Evolutionary conservation across 208 protist genomes (phyloP).

Genomic region (Phytomonas sp.): DNA sequence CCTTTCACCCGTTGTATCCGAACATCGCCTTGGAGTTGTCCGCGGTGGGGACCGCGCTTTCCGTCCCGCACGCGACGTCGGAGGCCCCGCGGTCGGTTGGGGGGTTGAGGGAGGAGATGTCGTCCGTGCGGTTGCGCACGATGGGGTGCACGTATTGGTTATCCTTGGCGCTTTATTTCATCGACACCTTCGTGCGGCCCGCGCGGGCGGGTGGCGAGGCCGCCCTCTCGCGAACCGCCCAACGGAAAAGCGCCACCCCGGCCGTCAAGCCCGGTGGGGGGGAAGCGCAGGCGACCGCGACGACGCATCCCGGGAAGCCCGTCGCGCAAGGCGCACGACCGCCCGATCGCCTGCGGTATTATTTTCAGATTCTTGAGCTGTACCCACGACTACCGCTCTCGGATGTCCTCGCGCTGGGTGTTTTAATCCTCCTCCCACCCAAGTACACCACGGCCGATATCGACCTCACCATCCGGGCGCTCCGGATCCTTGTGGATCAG

Average conservation of each 20-base stretch:
- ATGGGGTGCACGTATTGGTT: slow-evolving; percentile 53
- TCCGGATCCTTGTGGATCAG: slow-evolving; percentile 32
- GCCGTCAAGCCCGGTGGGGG: background rate
- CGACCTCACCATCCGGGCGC: slow-evolving; percentile 22
- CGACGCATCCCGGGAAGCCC: slow-evolving; percentile 1
- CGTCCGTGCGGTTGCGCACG: slow-evolving; percentile 11
- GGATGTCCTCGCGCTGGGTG: slow-evolving; percentile 42
- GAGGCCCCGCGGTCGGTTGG: background rate
- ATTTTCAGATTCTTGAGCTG: slow-evolving; percentile 16
- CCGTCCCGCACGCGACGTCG: background rate
- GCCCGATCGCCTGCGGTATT: background rate
- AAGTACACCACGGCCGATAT: slow-evolving; percentile 26
- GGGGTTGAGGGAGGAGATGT: background rate
- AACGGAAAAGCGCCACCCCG: background rate
- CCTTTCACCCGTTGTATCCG: slow-evolving; percentile 42
- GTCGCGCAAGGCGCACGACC: too few species aligned
- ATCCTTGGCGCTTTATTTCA: slow-evolving; percentile 35
- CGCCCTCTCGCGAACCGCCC: too few species aligned
- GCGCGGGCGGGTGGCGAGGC: background rate
- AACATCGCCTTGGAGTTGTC: slow-evolving; percentile 51
- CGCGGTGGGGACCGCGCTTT: slow-evolving; percentile 15
- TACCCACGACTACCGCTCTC: slow-evolving; percentile 38
- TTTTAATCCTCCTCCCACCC: slow-evolving; percentile 38
- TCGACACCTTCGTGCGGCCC: slow-evolving; percentile 19
- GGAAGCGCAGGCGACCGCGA: background rate